Evolutionary conservation across 73 alveolate species (phyloP), one percentile per base, ranked within the genome.

Genomic region (Urostyla sp.): DNA sequence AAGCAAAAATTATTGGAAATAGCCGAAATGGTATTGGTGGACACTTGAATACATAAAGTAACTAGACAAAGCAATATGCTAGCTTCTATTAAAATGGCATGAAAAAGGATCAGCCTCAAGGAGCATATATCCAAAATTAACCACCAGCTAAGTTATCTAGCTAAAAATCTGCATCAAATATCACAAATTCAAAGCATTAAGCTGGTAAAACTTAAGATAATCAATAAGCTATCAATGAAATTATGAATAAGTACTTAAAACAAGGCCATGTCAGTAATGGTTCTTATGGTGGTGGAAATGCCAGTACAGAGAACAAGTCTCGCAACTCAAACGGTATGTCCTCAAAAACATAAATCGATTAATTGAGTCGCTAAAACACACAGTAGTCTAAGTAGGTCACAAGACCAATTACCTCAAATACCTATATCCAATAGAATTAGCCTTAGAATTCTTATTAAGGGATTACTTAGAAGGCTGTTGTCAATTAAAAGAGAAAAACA

Each of bases 241-340:
- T 63, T 1, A 63, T 63, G 79, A 43, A 37, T 1, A 63, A 63
- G 28, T 63, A 63, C 50, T 43, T 63, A 60, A 63, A 63, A 35
- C 45, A 54, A 21, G 79, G 79, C 3, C 15, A 6, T 1, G 43
- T 40, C 7, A 5, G 49, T 15, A 63, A 23, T 37, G 79, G 61
- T n/a, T 15, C 60, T 15, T 43, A 23, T 37, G 79, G 61, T n/a
- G 15, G 49, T 2, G 60, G n/a, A 16, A 16, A 38, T 1, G 21
- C 26, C 2, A 63, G 16, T 63, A n/a, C n/a, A n/a, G 45, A 40
- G 20, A 40, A 63, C 8, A 63, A 63, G 45, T 43, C 61, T 40
- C 3, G 79, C n/a, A 63, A 63, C 31, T 10, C 61, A 11, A 63
- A 35, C 26, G 13, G 37, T 11, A 37, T 63, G 5, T 36, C 79